These are phyloP conservation scores for Pseudozyma pruni DNA, from an alignment of 1,284 basidiomycete species.

Conservation along the genomic window DNA sequence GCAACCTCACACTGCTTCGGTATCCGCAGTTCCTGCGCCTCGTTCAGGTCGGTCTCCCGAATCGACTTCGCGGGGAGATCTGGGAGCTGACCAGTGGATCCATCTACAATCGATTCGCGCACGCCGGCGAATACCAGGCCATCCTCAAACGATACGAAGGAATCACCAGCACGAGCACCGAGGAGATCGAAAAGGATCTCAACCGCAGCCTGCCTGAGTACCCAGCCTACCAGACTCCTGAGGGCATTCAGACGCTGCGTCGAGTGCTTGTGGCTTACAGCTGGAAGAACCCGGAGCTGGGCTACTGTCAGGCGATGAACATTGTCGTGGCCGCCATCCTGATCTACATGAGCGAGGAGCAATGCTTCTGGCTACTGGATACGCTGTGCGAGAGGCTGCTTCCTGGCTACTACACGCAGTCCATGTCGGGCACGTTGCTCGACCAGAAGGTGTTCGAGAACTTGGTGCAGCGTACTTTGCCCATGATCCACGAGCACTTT, in stretches of 20 bases:
- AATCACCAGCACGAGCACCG: constrained; percentile 85
- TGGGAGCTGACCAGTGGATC: constrained; percentile 98
- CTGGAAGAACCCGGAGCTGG: constrained; percentile 89
- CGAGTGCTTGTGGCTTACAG: constrained; percentile 96
- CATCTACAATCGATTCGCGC: constrained; percentile 83
- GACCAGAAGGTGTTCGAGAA: constrained; percentile 98
- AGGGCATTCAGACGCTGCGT: constrained; percentile 74
- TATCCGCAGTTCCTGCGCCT: constrained; percentile 97
- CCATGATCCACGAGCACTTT: constrained; percentile 93
- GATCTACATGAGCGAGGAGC: constrained; percentile 99
- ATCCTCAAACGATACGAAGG: constrained; percentile 84
- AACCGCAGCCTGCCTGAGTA: constrained; percentile 74
- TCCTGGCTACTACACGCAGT: constrained; percentile 97
- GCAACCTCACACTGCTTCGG: constrained; percentile 88
- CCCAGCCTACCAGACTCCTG: constrained; percentile 60
- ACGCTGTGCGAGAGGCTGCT: constrained; percentile 93
- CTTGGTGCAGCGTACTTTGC: constrained; percentile 80
- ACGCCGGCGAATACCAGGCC: constrained; percentile 85
- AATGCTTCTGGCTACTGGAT: constrained; percentile 96
- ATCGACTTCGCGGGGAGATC: constrained; percentile 92
- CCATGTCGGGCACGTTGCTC: constrained; percentile 97
- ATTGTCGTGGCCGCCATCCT: constrained; percentile 87
- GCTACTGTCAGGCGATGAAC: constrained; percentile 70
- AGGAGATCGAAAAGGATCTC: constrained; percentile 99
- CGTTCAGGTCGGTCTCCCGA: constrained; percentile 95